These are phyloP conservation scores for Rutstroemia sydowiana DNA, from an alignment of 2,329 filamentous ascomycete species.

Conservation along the genomic window DNA sequence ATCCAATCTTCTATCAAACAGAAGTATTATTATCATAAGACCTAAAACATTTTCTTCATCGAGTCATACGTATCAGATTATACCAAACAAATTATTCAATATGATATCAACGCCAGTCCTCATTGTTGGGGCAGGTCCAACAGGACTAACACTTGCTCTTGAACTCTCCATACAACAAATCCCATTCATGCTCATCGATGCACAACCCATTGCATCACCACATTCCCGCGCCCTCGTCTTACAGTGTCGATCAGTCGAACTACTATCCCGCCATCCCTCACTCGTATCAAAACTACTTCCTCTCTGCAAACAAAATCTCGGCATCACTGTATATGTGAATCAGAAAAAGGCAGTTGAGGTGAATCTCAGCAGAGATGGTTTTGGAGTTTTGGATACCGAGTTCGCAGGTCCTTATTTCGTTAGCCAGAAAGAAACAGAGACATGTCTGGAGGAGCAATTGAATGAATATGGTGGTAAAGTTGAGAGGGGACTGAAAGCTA, in stretches of 20 bases:
- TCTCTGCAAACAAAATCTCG: slow-evolving; percentile 33
- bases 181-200: slow-evolving; percentile 35
- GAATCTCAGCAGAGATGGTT: slow-evolving; percentile 24
- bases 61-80: too few relatives aligned
- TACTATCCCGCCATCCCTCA: slow-evolving; percentile 39
- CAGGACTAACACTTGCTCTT: slow-evolving; percentile 37
- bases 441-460: slow-evolving; percentile 27
- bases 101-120: slow-evolving; percentile 30
- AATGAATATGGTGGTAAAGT: slow-evolving; percentile 22
- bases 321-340: slow-evolving; percentile 34
- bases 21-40: too few relatives aligned
- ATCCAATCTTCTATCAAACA: too few relatives aligned
- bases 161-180: slow-evolving; percentile 31
- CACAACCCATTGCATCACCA: slow-evolving; percentile 28
- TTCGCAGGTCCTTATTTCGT: slow-evolving; percentile 30
- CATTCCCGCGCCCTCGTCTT: slow-evolving; percentile 38
- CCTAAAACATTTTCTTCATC: too few relatives aligned
- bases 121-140: slow-evolving; percentile 40
- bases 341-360: slow-evolving; percentile 28
- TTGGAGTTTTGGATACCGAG: slow-evolving; percentile 23
- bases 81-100: not conserved
- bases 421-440: slow-evolving; percentile 33
- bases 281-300: slow-evolving; percentile 32
- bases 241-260: slow-evolving; percentile 43
- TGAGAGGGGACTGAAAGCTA: slow-evolving; percentile 29